phyloP scores from a whole-genome alignment of 2,329 filamentous ascomycete genomes.

The Verticillium longisporum region DNA sequence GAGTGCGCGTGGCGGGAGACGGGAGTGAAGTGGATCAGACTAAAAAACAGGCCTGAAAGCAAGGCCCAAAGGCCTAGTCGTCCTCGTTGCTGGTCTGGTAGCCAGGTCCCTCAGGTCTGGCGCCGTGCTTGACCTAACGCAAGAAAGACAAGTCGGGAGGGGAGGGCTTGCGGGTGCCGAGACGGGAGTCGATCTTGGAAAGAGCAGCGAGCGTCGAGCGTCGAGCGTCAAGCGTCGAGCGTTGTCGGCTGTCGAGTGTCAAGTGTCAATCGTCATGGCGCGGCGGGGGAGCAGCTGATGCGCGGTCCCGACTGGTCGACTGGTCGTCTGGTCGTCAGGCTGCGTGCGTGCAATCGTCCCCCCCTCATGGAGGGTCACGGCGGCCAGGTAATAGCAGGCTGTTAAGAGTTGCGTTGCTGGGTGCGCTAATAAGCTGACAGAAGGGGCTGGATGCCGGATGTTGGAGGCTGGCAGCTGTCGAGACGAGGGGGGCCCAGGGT shows the following conservation, averaged over 20 bases:
- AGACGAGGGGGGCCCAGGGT: background rate
- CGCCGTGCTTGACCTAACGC: background rate
- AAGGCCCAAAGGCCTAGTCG: slow-evolving; percentile 3
- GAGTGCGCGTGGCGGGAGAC: slow-evolving; percentile 1
- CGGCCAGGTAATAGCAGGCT: background rate
- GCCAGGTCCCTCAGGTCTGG: background rate
- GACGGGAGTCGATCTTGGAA: slow-evolving; percentile 3
- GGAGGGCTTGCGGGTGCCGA: background rate
- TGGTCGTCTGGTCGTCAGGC: background rate
- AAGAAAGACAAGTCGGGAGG: background rate
- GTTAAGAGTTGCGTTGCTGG: background rate
- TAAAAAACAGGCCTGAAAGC: slow-evolving; percentile 5
- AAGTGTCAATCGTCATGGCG: background rate
- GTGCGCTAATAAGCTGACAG: background rate
- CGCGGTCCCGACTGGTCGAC: background rate
- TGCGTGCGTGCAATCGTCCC: background rate
- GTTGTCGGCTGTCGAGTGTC: background rate
- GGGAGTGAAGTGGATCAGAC: background rate
- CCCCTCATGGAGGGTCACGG: too few species aligned
- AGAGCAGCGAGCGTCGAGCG: background rate
- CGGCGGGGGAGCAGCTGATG: background rate
- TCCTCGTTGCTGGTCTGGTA: background rate
- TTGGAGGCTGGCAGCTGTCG: background rate
- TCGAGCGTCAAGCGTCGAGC: background rate
- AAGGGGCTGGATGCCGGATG: background rate